A percentile compares a stretch with the other conserved stretches of the same genome.
Evolutionary conservation across 2,329 filamentous ascomycete genomes (phyloP).

Genomic region (Endoconidiophora polonica): DNA sequence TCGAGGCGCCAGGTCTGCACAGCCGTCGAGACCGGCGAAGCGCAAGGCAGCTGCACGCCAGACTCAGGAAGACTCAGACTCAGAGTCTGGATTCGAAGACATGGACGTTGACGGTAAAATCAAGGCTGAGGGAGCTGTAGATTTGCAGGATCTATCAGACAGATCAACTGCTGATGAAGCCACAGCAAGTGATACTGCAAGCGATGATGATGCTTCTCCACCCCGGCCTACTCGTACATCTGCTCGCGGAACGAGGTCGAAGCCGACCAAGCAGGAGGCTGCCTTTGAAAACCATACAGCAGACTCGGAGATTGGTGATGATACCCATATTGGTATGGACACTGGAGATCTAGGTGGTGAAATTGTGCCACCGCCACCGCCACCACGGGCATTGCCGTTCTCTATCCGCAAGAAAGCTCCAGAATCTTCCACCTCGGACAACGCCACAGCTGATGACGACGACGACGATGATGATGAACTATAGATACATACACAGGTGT

Average conservation of each 20-base stretch:
- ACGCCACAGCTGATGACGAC: background rate
- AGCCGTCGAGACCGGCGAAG: constrained; percentile 30
- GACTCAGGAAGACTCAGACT: constrained; percentile 26
- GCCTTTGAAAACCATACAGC: background rate
- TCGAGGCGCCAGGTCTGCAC: constrained; percentile 9
- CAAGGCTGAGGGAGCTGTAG: constrained; percentile 14
- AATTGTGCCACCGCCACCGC: constrained; percentile 17
- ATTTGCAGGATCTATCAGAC: constrained; percentile 18
- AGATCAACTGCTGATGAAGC: constrained; percentile 26
- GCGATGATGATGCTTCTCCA: constrained; percentile 25
- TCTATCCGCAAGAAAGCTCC: constrained; percentile 20
- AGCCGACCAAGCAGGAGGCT: background rate
- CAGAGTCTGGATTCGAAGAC: constrained; percentile 23
- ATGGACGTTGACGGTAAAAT: constrained; percentile 32
- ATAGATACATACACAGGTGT: background rate
- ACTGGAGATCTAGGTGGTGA: background rate
- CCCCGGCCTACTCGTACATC: background rate
- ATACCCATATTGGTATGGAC: background rate
- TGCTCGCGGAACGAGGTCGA: too few species aligned
- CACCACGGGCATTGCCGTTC: constrained; percentile 30
- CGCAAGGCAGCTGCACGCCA: constrained; percentile 29
- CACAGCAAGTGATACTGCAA: constrained; percentile 24
- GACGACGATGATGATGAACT: constrained; percentile 4
- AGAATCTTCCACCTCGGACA: background rate
- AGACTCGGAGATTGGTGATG: background rate